These are phyloP conservation scores for Pseudogymnoascus sp. DNA, from an alignment of 2,329 filamentous ascomycete species.

Conservation along the genomic window DNA sequence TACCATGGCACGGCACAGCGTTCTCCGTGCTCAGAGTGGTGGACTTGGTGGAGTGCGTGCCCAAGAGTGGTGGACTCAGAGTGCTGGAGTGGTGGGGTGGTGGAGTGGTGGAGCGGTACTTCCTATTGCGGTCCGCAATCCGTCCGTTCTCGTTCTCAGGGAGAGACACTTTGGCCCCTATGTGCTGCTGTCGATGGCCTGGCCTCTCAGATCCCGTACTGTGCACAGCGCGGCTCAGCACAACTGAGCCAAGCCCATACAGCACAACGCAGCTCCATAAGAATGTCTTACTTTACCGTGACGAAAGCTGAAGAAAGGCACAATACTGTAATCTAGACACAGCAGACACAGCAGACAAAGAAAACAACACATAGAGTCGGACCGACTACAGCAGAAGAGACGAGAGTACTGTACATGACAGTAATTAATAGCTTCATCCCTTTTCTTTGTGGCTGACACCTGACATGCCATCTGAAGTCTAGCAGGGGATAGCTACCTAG, in stretches of 20 bases:
- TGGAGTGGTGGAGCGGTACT: background rate
- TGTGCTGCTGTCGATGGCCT: background rate
- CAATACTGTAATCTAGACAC: too few relatives aligned
- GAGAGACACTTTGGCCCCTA: conserved; percentile 1
- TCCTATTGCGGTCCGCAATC: background rate
- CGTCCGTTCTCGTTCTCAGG: too few relatives aligned
- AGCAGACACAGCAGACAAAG: background rate
- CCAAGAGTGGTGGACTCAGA: too few relatives aligned
- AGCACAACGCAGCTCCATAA: background rate
- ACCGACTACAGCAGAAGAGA: background rate
- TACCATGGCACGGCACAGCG: background rate
- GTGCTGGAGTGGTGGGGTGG: too few relatives aligned
- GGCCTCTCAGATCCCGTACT: background rate
- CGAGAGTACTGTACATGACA: background rate
- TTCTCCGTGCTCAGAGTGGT: too few relatives aligned
- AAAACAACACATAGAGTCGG: background rate
- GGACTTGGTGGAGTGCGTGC: too few relatives aligned
- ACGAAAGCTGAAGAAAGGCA: background rate
- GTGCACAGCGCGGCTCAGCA: too few relatives aligned
- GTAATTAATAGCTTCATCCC: background rate
- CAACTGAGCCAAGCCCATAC: background rate
- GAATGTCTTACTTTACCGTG: background rate
- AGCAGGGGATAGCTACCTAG: background rate
- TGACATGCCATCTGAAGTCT: background rate
- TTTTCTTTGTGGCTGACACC: background rate